A percentile compares a stretch with the other conserved stretches of the same genome.
phyloP scores from a whole-genome alignment of 2,329 filamentous ascomycete species.

The Lasiodiplodia theobromae region DNA sequence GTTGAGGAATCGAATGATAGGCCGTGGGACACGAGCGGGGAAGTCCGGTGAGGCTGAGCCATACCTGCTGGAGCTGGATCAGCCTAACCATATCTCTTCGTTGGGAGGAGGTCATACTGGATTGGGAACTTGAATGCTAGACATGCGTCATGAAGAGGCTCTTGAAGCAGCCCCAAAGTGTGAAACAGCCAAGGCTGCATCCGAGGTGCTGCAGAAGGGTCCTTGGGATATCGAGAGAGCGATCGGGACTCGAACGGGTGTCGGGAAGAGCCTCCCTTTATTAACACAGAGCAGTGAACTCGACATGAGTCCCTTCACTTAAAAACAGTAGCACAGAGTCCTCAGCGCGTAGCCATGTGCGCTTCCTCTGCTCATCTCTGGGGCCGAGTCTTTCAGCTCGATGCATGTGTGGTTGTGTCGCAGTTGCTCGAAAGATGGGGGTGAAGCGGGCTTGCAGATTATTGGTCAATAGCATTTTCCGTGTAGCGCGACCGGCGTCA shows the following conservation, averaged over 20 bases:
- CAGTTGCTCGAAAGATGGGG: neutral
- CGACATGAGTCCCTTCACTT: neutral
- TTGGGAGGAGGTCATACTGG: neutral
- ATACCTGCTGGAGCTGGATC: neutral
- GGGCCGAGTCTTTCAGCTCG: neutral
- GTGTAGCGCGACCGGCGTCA: neutral
- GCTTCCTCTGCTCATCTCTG: neutral
- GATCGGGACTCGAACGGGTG: neutral
- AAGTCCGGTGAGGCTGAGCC: neutral
- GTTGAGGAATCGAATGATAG: neutral
- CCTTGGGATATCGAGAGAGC: neutral
- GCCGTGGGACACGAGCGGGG: too few relatives aligned
- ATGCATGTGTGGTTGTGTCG: neutral
- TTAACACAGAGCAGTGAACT: neutral
- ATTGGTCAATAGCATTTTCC: neutral
- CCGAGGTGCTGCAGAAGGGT: neutral
- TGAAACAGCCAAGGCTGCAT: too few relatives aligned
- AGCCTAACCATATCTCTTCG: neutral
- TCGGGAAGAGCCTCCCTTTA: neutral
- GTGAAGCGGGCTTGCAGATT: neutral
- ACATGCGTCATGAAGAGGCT: neutral
- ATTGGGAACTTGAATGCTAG: neutral
- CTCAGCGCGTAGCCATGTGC: neutral
- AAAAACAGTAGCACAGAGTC: neutral
- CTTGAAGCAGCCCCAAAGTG: too few relatives aligned